These are phyloP conservation scores for Lentinula lateritia DNA, from an alignment of 768 basidiomycete genomes.

Conservation along the genomic window DNA sequence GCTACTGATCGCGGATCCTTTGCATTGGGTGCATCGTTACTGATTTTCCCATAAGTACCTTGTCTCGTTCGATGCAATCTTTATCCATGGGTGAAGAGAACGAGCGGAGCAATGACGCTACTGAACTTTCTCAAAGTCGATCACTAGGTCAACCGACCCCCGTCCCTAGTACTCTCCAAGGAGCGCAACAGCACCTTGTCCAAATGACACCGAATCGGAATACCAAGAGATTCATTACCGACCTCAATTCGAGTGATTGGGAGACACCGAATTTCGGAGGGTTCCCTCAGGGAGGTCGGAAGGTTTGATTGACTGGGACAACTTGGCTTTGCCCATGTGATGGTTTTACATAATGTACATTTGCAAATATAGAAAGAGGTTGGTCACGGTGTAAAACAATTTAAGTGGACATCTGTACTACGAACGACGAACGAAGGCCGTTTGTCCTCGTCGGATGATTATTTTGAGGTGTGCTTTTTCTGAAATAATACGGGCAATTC, in stretches of 20 bases:
- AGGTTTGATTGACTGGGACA: background rate
- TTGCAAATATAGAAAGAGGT: no score
- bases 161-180: background rate
- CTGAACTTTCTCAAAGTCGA: background rate
- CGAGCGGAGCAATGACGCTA: background rate
- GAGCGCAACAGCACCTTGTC: background rate
- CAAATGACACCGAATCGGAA: background rate
- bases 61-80: constrained; percentile 23
- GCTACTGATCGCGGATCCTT: background rate
- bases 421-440: no score
- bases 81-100: background rate
- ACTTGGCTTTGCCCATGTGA: background rate
- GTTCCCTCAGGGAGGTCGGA: background rate
- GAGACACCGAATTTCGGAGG: background rate
- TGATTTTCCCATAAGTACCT: constrained; percentile 24
- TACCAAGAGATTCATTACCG: background rate
- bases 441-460: no score
- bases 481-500: no score
- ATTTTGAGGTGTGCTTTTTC: no score
- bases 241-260: constrained; percentile 1
- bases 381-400: no score
- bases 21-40: background rate
- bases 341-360: no score
- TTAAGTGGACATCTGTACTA: no score
- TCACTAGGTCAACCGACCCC: no score